Evolutionary conservation across 2,329 filamentous ascomycete genomes (phyloP), one percentile per base, ranked within the genome.

Genomic region (Colletotrichum costaricense): DNA sequence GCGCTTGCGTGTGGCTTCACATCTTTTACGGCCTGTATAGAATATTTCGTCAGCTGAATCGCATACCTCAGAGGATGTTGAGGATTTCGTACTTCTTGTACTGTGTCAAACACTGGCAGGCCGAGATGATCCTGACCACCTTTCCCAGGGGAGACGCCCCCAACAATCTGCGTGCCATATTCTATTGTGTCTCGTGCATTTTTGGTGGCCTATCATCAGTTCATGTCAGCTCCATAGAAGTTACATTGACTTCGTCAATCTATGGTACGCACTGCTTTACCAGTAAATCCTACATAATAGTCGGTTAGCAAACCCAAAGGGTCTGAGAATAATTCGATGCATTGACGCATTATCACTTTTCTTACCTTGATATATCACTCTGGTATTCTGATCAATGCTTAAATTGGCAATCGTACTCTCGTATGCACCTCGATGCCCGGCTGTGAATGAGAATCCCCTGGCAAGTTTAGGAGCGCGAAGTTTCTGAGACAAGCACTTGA

Each of bases 1-100:
- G 91, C 91, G 9, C 91, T 93, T 11, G 92, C 93, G 80, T 94
- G 89, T 0, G 93, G 92, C 76, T 90, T 79, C 6, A 83, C 78
- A 3, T 76, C 24, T 2, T 76, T 42, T 75, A 84, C 79, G 1
- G 83, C 82, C 82, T 84, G 28, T 3, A 11, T 0, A 4, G 1
- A n/a, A 19, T 8, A 55, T 24, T 59, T 26, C 24, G 35, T 42
- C 38, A 22, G 19, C 5, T 12, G 5, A 5, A 19, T 8, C 1
- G 0, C 1, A 6, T 9, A 42, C 5, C 7, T 22, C 11, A 16
- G 19, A 19, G 30, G 2, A 19, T 28, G 11, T 46, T 42, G 5
- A 24, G 52, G 49, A n/a, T 14, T 2, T 33, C 59, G 22, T 68
- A 82, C 82, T 77, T 84, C 78, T 49, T 52, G 67, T 2, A 84